Base-by-base conservation (phyloP, 1,139 yeast genomes). In the Sugiyamaella xylanicola region DNA sequence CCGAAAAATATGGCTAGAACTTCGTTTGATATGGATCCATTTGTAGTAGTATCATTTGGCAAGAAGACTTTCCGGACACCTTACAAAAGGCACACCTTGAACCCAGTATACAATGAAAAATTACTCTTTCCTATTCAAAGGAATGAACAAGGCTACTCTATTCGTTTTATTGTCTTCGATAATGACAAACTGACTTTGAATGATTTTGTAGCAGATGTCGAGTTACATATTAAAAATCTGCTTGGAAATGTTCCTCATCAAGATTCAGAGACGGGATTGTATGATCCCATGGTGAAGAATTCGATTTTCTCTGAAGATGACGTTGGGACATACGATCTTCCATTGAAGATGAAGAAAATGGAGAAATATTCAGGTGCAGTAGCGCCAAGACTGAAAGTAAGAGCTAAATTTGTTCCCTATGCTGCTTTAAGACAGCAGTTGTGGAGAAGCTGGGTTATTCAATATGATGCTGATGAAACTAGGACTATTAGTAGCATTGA, bases 11-110 rank as follows among this genome's bases (percentile, higher is more conserved):
- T 73, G 58, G 73, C 86, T 1, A 77, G 92, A 19, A 82, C 91
- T 19, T 85, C 93, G 0, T 93, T 86, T 66, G 97, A 91, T 69
- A 89, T 93, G 95, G 99, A 93, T 67, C 98, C 99, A 0, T 93
- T 92, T 72, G 95, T 92, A 4, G 93, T 92, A 16, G 85, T 89
- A 0, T 85, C 97, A 0, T 90, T 92, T 70, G 97, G 97, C 11
- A 86, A 88, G 66, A 86, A 87, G 61, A 90, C 95, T 0, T 92
- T 84, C 69, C 81, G 96, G 62, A 91, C 97, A 0, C 86, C 93
- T 21, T 87, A 91, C 84, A 82, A 85, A 63, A 81, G 90, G 27
- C 98, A 92, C 67, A 86, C 89, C 0, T 72, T 90, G 53, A 86
- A 86, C 57, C 99, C 99, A 0, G 79, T 85, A 0, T 93, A 84